phyloP scores from a whole-genome alignment of 2,329 filamentous ascomycete species.

The Plenodomus tracheiphilus region DNA sequence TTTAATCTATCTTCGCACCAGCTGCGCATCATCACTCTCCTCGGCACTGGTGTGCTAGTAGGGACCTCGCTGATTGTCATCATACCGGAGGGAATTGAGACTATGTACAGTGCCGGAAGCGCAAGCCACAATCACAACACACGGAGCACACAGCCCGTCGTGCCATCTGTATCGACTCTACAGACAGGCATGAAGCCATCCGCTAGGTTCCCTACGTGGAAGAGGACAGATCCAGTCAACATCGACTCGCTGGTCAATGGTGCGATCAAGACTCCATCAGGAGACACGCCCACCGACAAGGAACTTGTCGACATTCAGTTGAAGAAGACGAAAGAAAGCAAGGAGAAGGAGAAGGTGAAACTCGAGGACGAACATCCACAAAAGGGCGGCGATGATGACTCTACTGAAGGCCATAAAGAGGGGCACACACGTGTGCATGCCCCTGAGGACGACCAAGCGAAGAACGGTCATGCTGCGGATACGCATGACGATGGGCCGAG shows the following conservation, averaged over 20 bases:
- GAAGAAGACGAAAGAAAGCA: slow-evolving; percentile 28
- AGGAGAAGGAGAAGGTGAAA: slow-evolving; percentile 24
- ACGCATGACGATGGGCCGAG: slow-evolving; percentile 45
- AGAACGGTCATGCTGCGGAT: slow-evolving; percentile 49
- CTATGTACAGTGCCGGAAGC: slow-evolving; percentile 66
- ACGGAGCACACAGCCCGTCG: slow-evolving; percentile 25
- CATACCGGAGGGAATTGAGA: slow-evolving; percentile 94
- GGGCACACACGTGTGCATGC: slow-evolving; percentile 42
- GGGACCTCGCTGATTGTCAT: slow-evolving; percentile 96
- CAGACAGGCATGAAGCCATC: slow-evolving; percentile 32
- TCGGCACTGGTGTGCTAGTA: slow-evolving; percentile 91
- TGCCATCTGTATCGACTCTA: slow-evolving; percentile 29
- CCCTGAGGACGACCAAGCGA: slow-evolving; percentile 41
- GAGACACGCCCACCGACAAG: slow-evolving; percentile 26
- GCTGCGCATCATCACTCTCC: slow-evolving; percentile 83
- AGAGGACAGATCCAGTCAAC: slow-evolving; percentile 22
- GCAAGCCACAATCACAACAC: slow-evolving; percentile 29
- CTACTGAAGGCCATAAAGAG: slow-evolving; percentile 42
- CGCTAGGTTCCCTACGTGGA: slow-evolving; percentile 23
- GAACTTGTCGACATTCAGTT: slow-evolving; percentile 21
- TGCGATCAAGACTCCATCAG: slow-evolving; percentile 22
- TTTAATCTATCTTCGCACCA: slow-evolving; percentile 86
- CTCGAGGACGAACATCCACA: slow-evolving; percentile 31
- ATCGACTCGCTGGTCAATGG: slow-evolving; percentile 16
- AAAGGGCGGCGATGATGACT: slow-evolving; percentile 44